Base-by-base conservation (phyloP, 257 asterid genomes). In the Fraxinus cuspidata region DNA sequence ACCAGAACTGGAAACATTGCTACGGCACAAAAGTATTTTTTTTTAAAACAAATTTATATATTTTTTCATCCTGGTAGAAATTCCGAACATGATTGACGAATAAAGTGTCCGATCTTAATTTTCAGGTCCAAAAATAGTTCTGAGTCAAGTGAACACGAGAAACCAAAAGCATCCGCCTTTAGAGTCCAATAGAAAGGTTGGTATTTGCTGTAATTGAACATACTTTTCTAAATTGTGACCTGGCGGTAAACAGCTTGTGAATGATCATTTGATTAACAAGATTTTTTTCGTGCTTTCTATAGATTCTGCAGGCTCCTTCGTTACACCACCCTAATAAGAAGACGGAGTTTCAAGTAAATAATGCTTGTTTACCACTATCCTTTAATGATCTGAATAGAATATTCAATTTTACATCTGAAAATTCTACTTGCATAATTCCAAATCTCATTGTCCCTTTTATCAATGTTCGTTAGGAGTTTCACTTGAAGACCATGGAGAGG, bases 1-100 rank as follows among this genome's bases (percentile, higher is more conserved):
- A 80, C 97, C 97, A 0, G 92, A 83, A 78, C 83, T 92, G 81
- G 93, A 86, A 77, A 91, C 97, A 28, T 79, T 51, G 77, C 90
- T 86, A 21, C 90, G 98, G 98, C 98, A 75, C 89, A 85, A 78
- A 80, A 87, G 19, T 2, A 29, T 1, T 28, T 29, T 29, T 29
- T 29, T 29, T 29, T 29, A 29, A 29, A 29, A 29, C 31, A 29
- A 29, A 29, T 69, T 77, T 47, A 31, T 29, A 3, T 76, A 12
- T 34, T 27, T 60, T 72, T 73, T 29, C 29, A 42, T 80, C 42
- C 63, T 16, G 27, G 38, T 65, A 75, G 27, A 75, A 78, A 21
- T 44, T 47, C 34, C 28, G 51, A 51, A 25, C 19, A 6, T 42
- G n/a, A n/a, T 67, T 75, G 72, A 60, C 60, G 8, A 19, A 21